phyloP scores from a whole-genome alignment of 1,284 basidiomycete species.

The Golubevia pallescens region DNA sequence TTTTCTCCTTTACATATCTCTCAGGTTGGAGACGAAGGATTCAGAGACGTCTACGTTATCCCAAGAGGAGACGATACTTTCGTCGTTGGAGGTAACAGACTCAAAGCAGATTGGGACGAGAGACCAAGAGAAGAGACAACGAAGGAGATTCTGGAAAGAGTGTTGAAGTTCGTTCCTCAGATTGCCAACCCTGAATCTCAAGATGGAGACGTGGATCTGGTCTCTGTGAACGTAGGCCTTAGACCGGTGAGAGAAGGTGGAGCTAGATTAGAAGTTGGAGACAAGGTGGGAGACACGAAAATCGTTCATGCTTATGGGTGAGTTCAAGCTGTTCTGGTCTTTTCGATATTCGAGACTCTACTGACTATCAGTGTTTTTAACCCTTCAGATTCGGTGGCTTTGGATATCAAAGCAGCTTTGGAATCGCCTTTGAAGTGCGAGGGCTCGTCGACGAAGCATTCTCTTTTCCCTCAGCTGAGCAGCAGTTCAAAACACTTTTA shows the following conservation, averaged over 20 bases:
- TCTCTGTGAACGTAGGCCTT: constrained; percentile 37
- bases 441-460: too few relatives aligned
- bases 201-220: constrained; percentile 26
- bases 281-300: not conserved
- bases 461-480: too few relatives aligned
- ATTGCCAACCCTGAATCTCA: constrained; percentile 13
- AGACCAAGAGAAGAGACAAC: constrained; percentile 27
- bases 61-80: constrained; percentile 43
- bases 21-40: constrained; percentile 20
- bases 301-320: not conserved
- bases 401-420: constrained; percentile 8
- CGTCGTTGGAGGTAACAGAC: constrained; percentile 44
- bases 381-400: constrained; percentile 8
- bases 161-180: constrained; percentile 22
- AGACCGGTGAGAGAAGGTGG: constrained; percentile 37
- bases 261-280: constrained; percentile 19
- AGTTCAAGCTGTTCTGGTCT: not conserved
- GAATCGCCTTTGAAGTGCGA: not conserved
- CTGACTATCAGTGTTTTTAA: too few relatives aligned
- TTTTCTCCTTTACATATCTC: too few relatives aligned
- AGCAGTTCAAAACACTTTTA: too few relatives aligned
- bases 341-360: too few relatives aligned
- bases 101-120: constrained; percentile 27
- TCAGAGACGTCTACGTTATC: constrained; percentile 39
- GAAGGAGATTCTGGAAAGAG: constrained; percentile 27